phyloP scores from a whole-genome alignment of 352 stramenopile species.

The Globisporangium heterothallicum region DNA sequence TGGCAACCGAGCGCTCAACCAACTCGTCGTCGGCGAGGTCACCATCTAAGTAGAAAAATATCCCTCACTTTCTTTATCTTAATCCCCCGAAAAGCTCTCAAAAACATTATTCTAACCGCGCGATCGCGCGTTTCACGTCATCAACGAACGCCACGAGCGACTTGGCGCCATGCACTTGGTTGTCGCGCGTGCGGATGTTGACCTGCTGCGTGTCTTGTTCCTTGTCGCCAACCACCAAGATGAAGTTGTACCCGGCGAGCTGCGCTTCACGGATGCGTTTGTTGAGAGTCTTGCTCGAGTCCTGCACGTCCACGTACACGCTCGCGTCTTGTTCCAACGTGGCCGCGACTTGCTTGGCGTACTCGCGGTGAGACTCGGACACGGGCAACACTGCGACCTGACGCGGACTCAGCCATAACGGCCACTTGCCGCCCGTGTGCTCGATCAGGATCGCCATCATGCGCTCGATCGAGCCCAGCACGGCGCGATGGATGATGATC shows the following conservation, averaged over 20 bases:
- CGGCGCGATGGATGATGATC: constrained; percentile 97
- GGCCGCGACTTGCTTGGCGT: constrained; percentile 46
- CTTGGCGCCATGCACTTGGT: constrained; percentile 70
- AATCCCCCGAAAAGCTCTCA: too few species aligned
- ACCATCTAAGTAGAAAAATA: not conserved
- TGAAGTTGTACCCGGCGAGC: constrained; percentile 82
- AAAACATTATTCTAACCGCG: constrained; percentile 62
- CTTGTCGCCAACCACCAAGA: constrained; percentile 75
- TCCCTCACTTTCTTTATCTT: too few species aligned
- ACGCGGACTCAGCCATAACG: constrained; percentile 91
- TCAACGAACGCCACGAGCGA: constrained; percentile 44
- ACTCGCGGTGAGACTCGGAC: constrained; percentile 53
- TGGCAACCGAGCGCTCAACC: constrained; percentile 71
- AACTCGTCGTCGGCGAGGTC: constrained; percentile 66
- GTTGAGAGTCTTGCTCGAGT: constrained; percentile 79
- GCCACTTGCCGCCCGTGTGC: constrained; percentile 95
- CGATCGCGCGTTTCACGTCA: constrained; percentile 48
- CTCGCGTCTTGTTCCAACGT: constrained; percentile 35
- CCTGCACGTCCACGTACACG: constrained; percentile 69
- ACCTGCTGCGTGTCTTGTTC: constrained; percentile 48
- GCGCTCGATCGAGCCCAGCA: constrained; percentile 96
- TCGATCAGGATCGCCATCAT: constrained; percentile 99
- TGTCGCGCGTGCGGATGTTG: constrained; percentile 81
- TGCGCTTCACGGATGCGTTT: constrained; percentile 79
- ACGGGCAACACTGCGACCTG: constrained; percentile 75